These are phyloP conservation scores for Astrocystis sublimbata DNA, from an alignment of 495 filamentous ascomycete genomes.

Conservation along the genomic window DNA sequence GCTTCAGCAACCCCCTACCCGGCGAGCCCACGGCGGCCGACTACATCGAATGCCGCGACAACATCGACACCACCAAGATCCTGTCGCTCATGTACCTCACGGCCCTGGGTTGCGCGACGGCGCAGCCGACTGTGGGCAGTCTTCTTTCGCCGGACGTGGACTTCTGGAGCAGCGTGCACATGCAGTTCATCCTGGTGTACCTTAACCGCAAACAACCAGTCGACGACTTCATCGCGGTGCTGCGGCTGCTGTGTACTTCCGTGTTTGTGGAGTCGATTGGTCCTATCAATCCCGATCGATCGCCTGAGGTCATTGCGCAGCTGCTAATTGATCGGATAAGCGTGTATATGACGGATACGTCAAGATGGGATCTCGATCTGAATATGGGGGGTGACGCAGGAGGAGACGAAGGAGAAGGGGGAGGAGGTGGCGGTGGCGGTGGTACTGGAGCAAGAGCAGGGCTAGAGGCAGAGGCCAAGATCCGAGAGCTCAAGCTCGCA, in stretches of 20 bases:
- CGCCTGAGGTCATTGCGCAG: constrained; percentile 33
- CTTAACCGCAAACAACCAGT: constrained; percentile 47
- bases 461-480: constrained; percentile 31
- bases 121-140: constrained; percentile 22
- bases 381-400: no score
- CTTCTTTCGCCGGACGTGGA: constrained; percentile 30
- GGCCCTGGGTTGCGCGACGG: constrained; percentile 40
- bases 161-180: constrained; percentile 49
- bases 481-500: constrained; percentile 33
- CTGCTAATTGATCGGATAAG: constrained; percentile 45
- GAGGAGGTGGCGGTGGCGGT: no score
- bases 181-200: constrained; percentile 48
- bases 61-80: constrained; percentile 44
- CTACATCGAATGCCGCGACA: constrained; percentile 23
- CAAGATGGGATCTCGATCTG: constrained; percentile 39
- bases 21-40: constrained; percentile 28
- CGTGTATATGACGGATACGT: constrained; percentile 39
- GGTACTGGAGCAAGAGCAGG: no score
- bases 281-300: constrained; percentile 40
- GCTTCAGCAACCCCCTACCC: constrained; percentile 26
- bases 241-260: constrained; percentile 45
- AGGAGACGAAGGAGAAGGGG: no score
- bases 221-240: constrained; percentile 41
- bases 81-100: constrained; percentile 43
- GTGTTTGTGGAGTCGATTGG: constrained; percentile 45